phyloP scores from a whole-genome alignment of 768 basidiomycete genomes.

The Macrolepiota albuminosa region DNA sequence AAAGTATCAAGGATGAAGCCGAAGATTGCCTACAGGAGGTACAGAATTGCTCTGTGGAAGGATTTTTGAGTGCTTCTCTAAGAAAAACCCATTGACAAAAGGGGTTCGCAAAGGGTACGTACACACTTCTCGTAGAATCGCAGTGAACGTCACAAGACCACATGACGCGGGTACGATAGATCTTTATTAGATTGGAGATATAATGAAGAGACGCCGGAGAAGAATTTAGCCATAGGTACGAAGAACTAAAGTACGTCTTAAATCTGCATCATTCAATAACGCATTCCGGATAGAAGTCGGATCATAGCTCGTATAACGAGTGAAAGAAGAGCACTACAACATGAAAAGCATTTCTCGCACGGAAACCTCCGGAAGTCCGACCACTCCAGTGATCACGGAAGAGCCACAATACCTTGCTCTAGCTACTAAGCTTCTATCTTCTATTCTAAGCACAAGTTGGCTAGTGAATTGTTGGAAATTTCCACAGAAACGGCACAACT shows the following conservation, averaged over 20 bases:
- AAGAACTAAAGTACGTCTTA: not conserved
- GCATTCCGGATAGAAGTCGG: not conserved
- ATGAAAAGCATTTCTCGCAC: constrained; percentile 5
- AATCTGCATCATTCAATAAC: not conserved
- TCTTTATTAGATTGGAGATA: not conserved
- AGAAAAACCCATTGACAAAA: constrained; percentile 4
- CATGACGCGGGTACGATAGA: not conserved
- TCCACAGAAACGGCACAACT: constrained; percentile 13
- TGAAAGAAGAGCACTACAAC: not conserved
- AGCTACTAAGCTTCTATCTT: constrained; percentile 7
- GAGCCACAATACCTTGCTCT: constrained; percentile 8
- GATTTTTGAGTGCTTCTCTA: not conserved
- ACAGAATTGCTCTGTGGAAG: not conserved
- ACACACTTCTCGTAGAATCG: not conserved
- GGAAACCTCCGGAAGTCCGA: constrained; percentile 15
- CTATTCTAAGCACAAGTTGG: constrained; percentile 11
- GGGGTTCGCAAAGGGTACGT: not conserved
- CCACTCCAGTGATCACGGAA: constrained; percentile 20
- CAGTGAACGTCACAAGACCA: constrained; percentile 4
- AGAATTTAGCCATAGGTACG: not conserved
- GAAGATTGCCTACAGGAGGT: not conserved
- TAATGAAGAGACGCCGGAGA: not conserved
- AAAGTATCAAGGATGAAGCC: not conserved
- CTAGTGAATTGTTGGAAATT: constrained; percentile 10
- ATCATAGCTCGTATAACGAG: constrained; percentile 2